Evolutionary conservation across 176 grass and related monocot species (phyloP).

Genomic region (Musa acuminata): DNA sequence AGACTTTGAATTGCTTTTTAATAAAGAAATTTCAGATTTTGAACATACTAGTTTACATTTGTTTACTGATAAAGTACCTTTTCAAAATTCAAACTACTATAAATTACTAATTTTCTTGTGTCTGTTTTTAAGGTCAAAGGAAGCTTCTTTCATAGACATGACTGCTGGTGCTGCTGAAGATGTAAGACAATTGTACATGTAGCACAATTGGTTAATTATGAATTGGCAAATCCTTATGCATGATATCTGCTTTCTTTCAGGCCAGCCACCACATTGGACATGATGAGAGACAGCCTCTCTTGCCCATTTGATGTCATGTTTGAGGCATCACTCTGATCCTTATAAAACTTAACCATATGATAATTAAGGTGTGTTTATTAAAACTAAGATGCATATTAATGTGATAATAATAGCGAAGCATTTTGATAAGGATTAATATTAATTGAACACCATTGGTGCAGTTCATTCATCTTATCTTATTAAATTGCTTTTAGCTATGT

Average conservation of each 20-base stretch:
- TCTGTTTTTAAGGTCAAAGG: conserved; percentile 45
- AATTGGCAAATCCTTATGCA: background rate
- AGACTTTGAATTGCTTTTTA: background rate
- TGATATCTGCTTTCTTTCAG: conserved; percentile 35
- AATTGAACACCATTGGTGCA: background rate
- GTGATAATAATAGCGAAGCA: background rate
- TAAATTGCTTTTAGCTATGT: too few species aligned
- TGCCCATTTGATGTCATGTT: conserved; percentile 56
- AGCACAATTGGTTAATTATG: conserved; percentile 6
- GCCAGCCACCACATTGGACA: conserved; percentile 34
- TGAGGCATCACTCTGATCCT: conserved; percentile 24
- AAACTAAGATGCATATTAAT: background rate
- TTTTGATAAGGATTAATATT: background rate
- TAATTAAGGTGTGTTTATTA: background rate
- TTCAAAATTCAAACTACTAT: background rate
- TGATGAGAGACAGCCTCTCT: conserved; percentile 75
- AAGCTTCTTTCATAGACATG: conserved; percentile 91
- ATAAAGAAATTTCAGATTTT: background rate
- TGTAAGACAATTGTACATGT: conserved; percentile 36
- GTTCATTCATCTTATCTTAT: background rate
- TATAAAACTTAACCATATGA: background rate
- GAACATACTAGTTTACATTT: background rate
- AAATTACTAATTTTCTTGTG: background rate
- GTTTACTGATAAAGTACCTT: background rate
- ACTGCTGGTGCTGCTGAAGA: conserved; percentile 70